Conservation (phyloP, 1,139 yeast species). For the Hanseniaspora sp. region DNA sequence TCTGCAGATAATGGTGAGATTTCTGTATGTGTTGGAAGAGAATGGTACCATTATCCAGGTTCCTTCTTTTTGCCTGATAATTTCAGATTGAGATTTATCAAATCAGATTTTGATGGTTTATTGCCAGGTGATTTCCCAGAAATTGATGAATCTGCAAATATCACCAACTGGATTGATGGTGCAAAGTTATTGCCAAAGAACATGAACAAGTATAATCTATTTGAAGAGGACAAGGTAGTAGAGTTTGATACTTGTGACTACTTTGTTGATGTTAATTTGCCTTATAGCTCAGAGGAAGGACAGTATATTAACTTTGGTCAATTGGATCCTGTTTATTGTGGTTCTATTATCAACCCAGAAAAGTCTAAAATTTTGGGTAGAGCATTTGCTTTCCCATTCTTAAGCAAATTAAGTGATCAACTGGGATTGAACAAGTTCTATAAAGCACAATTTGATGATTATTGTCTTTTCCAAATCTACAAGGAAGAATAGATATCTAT, state of each 20-base stretch:
- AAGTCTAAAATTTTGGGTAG: conserved; percentile 34
- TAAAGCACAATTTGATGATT: conserved; percentile 22
- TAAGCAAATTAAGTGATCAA: conserved; percentile 17
- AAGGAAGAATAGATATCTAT: not conserved
- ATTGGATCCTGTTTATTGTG: conserved; percentile 25
- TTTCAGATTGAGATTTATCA: conserved; percentile 52
- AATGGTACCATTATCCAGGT: conserved; percentile 88
- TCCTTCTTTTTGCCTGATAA: conserved; percentile 65
- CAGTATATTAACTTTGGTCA: conserved; percentile 8
- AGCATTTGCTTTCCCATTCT: conserved; percentile 32
- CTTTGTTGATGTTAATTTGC: conserved; percentile 40
- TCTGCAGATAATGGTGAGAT: conserved; percentile 24
- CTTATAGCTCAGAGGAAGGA: conserved; percentile 23
- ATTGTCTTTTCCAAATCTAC: conserved; percentile 25
- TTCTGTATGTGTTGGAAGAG: conserved; percentile 78
- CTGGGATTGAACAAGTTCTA: conserved; percentile 21
- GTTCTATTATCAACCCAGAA: conserved; percentile 31
- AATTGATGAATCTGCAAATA: conserved; percentile 16
- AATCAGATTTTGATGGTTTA: conserved; percentile 74
- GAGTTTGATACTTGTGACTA: conserved; percentile 43
- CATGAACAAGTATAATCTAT: conserved; percentile 64
- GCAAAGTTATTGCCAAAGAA: conserved; percentile 40
- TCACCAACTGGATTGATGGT: conserved; percentile 8
- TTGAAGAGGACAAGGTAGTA: conserved; percentile 43
- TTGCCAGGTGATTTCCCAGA: conserved; percentile 71